Base-by-base conservation (phyloP, 2,329 filamentous ascomycete genomes). In the Juglanconis sp. region DNA sequence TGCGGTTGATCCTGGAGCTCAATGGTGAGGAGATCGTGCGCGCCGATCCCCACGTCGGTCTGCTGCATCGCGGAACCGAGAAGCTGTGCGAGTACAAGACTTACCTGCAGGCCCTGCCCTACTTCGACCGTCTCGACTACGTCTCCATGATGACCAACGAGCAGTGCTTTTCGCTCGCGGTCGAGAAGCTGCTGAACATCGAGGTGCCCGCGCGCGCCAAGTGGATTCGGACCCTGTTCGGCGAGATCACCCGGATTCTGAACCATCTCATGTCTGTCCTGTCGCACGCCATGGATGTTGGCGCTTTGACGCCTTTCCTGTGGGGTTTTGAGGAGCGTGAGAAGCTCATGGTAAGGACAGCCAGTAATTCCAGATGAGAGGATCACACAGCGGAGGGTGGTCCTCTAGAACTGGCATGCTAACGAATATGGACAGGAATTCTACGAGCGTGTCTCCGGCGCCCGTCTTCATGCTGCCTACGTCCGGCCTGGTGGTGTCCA, bases 61-160 rank as follows among this genome's bases (percentile, higher is more conserved):
- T 99, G 76, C 85, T 99, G 71, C 95, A 99, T 78, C 88, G 95
- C 70, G 95, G 95, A 68, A 99, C 95, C 65, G 95, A 99, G 84
- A 99, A 99, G 85, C 87, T 99, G 79, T 98, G 98, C 79, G 95
- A 99, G 83, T 99, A 99, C 86, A 97, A 96, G 85, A 96, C 94
- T 69, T 99, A 99, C 74, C 85, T 98, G 72, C 95, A 99, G 82
- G 95, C 95, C 60, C 82, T 99, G 73, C 95, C 95, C 59, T 99
- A 99, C 82, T 99, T 99, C 75, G 95, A 99, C 79, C 92, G 95
- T 69, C 84, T 99, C 76, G 95, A 99, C 79, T 99, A 99, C 77
- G 93, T 97, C 69, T 97, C 92, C 71, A 99, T 99, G 96, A 99
- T 99, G 95, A 99, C 95, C 71, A 99, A 99, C 78, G 95, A 99